phyloP scores from a whole-genome alignment of 768 basidiomycete species.

The Leccinellum rugosiceps region DNA sequence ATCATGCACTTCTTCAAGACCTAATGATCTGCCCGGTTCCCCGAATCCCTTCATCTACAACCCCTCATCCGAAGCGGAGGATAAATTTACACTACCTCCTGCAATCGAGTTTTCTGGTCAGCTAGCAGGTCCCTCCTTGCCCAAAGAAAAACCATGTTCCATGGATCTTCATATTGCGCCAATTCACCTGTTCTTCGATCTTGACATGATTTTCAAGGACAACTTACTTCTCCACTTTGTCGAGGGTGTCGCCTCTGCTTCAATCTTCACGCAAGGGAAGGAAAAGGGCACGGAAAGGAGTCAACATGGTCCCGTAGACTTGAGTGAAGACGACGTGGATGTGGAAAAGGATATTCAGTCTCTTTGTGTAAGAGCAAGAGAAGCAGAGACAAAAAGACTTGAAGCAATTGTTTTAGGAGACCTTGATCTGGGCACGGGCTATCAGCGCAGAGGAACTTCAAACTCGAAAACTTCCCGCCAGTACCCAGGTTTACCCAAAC shows the following conservation, averaged over 20 bases:
- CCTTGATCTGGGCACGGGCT: slow-evolving; percentile 51
- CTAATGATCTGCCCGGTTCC: slow-evolving; percentile 13
- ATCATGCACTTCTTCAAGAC: slow-evolving; percentile 16
- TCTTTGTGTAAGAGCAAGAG: slow-evolving; percentile 23
- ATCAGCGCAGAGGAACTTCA: slow-evolving; percentile 25
- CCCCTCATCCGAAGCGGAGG: slow-evolving; percentile 15
- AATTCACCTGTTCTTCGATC: slow-evolving; percentile 75
- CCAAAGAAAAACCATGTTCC: slow-evolving; percentile 3
- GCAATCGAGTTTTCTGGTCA: slow-evolving; percentile 20
- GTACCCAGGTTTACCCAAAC: slow-evolving; percentile 1
- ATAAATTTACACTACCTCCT: slow-evolving; percentile 8
- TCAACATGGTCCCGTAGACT: slow-evolving; percentile 4
- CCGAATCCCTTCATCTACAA: slow-evolving; percentile 18
- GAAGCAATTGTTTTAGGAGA: slow-evolving; percentile 58
- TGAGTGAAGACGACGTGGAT: slow-evolving; percentile 12
- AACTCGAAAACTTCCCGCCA: slow-evolving; percentile 6
- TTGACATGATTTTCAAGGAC: slow-evolving; percentile 42
- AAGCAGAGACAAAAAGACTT: slow-evolving; percentile 40
- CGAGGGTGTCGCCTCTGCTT: slow-evolving; percentile 36
- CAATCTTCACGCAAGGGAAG: slow-evolving; percentile 12
- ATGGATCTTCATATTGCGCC: slow-evolving; percentile 49
- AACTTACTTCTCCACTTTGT: slow-evolving; percentile 46
- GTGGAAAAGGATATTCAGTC: slow-evolving; percentile 13
- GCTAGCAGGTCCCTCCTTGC: background rate
- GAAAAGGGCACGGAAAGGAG: background rate